Percentiles rank a stretch among this genome's conserved stretches.
Evolutionary conservation across 495 filamentous ascomycete species (phyloP).

Genomic region (Aspergillus heteromorphus): DNA sequence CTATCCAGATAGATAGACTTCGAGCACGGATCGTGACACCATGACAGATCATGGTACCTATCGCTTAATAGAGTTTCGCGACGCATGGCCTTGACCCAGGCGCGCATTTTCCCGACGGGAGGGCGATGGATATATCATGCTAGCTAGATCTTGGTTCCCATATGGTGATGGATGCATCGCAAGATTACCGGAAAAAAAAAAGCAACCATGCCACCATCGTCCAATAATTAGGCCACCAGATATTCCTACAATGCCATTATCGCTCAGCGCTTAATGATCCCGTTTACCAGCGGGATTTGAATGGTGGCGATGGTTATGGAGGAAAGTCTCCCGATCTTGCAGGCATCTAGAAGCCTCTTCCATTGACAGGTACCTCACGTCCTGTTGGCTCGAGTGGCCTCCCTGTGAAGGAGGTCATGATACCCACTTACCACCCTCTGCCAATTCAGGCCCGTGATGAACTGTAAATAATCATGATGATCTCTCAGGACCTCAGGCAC

Average conservation of each 20-base stretch:
- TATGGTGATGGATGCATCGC: neutral
- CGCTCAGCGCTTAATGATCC: no score
- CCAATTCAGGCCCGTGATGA: neutral
- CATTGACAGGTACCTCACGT: no score
- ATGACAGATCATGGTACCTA: neutral
- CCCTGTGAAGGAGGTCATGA: no score
- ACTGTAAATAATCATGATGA: neutral
- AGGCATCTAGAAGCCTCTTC: no score
- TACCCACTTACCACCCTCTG: neutral
- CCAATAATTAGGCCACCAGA: neutral
- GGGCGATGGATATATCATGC: neutral
- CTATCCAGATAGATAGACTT: no score
- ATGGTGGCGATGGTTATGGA: no score
- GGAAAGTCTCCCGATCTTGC: no score
- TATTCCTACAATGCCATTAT: neutral
- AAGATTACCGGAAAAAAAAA: neutral
- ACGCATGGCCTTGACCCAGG: neutral
- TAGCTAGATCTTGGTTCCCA: neutral
- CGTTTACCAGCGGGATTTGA: no score
- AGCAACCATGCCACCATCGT: neutral
- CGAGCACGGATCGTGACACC: neutral
- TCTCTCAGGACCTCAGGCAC: slow-evolving; percentile 2
- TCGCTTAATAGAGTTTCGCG: neutral
- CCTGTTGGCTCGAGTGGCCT: no score
- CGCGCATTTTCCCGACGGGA: neutral